Evolutionary conservation across 495 filamentous ascomycete genomes (phyloP).

Genomic region (Talaromyces thailandensis): DNA sequence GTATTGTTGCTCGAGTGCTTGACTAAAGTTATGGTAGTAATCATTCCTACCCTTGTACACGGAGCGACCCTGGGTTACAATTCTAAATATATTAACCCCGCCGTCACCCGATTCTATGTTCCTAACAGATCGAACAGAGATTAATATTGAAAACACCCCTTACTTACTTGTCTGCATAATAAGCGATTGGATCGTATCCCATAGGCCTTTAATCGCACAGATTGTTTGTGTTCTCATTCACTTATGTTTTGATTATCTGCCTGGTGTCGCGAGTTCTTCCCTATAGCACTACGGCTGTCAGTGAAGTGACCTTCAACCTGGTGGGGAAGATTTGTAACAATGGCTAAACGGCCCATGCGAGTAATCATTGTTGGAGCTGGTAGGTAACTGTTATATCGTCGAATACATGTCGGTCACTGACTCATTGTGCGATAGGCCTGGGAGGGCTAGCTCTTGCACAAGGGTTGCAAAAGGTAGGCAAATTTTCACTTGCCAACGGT

Average conservation of each 20-base stretch:
- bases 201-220: background rate
- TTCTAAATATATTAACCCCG: background rate
- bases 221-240: background rate
- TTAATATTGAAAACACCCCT: no score
- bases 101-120: background rate
- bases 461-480: slow-evolving; percentile 1
- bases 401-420: background rate
- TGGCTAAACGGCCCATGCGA: background rate
- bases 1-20: background rate
- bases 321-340: background rate
- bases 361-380: slow-evolving; percentile 2
- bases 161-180: no score
- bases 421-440: background rate
- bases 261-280: background rate
- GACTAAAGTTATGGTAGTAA: background rate
- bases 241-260: background rate
- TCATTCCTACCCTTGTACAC: background rate
- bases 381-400: background rate
- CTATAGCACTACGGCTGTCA: background rate
- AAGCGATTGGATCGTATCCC: no score
- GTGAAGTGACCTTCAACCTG: no score
- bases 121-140: background rate
- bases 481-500: no score
- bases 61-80: background rate
- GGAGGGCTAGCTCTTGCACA: slow-evolving; percentile 1